Evolutionary conservation across 2,329 filamentous ascomycete species (phyloP), one percentile per base, ranked within the genome.

Genomic region (Capronia americana): DNA sequence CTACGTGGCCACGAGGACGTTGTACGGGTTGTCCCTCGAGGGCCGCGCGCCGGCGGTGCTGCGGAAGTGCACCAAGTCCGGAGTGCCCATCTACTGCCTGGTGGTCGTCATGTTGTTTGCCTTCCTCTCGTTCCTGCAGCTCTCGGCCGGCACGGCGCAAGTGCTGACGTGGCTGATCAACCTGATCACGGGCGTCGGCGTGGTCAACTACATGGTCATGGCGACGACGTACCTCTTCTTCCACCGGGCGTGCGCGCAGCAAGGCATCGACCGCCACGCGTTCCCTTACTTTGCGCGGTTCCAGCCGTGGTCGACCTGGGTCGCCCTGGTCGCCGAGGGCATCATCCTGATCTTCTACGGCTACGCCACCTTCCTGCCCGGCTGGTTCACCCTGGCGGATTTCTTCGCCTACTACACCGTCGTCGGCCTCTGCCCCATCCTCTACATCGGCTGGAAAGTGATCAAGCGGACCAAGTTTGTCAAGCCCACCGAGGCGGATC

Each of bases 41-140:
- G 83, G 84, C 14, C 78, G 82, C 50, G 88, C 88, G 0, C 88
- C 83, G 0, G 55, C 57, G 0, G 61, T 78, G 30, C 65, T 78
- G 4, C 58, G 62, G 2, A 83, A 76, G 7, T 89, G 86, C 74
- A 88, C 84, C 5, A 82, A 79, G 55, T 80, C 78, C 14, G 89
- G 90, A 48, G 87, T 93, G 0, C 91, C 91, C 0, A 83, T 91
- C 70, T 90, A 88, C 75, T 90, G 88, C 72, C 89, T 93, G 41
- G 65, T 77, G 1, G 77, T 87, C 20, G 87, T 90, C 0, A 83
- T 91, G 57, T 77, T 84, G 2, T 87, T 93, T 70, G 85, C 88
- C 1, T 79, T 91, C 14, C 80, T 94, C 1, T 86, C 88, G 0
- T 93, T 92, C 77, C 80, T 92, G n/a, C 88, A 92, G 75, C 82